Evolutionary conservation across 2,329 filamentous ascomycete genomes (phyloP).

Genomic region (Fusarium brevicatenulatum): DNA sequence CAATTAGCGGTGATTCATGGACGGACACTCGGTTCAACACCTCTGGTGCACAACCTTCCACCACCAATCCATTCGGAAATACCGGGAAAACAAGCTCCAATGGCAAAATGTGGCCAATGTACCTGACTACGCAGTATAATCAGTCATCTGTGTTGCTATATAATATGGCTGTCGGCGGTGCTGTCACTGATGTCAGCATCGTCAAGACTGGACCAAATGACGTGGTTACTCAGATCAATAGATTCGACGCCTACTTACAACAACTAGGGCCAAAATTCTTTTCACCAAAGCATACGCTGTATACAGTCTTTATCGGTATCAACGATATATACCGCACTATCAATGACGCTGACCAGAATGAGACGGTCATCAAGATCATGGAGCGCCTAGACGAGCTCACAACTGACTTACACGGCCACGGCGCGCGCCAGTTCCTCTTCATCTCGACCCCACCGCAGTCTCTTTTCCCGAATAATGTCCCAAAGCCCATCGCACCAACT

Average conservation of each 20-base stretch:
- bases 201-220: conserved; percentile 13
- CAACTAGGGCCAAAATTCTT: not conserved
- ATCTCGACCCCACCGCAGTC: conserved; percentile 15
- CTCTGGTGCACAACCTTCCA: not conserved
- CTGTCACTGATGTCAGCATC: conserved; percentile 8
- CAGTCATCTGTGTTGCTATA: not conserved
- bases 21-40: conserved; percentile 13
- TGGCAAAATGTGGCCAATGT: conserved; percentile 20
- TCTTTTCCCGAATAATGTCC: conserved; percentile 9
- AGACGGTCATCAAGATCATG: not conserved
- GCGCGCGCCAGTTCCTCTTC: conserved; percentile 11
- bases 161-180: conserved; percentile 17
- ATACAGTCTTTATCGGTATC: conserved; percentile 13
- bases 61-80: not conserved
- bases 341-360: not conserved
- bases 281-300: not conserved
- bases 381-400: not conserved
- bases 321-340: conserved; percentile 27
- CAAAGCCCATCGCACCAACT: not conserved
- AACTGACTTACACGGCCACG: not conserved
- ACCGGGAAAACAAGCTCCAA: conserved; percentile 17
- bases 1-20: conserved; percentile 12
- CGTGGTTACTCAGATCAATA: not conserved
- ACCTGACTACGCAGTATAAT: conserved; percentile 7
- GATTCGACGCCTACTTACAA: not conserved